Evolutionary conservation across 1,139 yeast genomes (phyloP).

Genomic region (Geotrichum klebahnii): DNA sequence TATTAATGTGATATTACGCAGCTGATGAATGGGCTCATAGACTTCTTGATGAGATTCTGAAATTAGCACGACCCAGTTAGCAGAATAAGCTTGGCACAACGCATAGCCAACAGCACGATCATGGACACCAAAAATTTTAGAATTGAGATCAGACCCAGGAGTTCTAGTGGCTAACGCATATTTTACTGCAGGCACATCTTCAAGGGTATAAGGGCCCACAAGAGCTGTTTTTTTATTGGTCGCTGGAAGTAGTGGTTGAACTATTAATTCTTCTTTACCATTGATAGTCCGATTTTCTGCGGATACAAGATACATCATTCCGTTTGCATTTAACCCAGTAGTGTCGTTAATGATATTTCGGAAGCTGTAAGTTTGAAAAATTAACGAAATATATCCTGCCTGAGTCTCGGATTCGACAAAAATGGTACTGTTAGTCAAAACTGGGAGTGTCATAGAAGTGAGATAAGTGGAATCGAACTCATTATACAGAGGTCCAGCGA

Average conservation of each 20-base stretch:
- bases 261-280: background rate
- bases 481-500: conserved; percentile 19
- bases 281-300: background rate
- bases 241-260: conserved; percentile 11
- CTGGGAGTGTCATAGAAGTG: conserved; percentile 63
- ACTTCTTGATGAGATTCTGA: conserved; percentile 61
- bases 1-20: conserved; percentile 70
- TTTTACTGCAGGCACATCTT: conserved; percentile 4
- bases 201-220: background rate
- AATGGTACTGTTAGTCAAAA: conserved; percentile 69
- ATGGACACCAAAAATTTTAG: conserved; percentile 44
- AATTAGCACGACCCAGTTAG: conserved; percentile 73
- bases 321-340: conserved; percentile 42
- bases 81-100: conserved; percentile 48
- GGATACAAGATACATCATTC: conserved; percentile 43
- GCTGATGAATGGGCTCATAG: conserved; percentile 56
- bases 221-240: conserved; percentile 1
- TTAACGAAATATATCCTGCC: conserved; percentile 68
- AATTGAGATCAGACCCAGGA: conserved; percentile 51
- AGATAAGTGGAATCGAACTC: conserved; percentile 33
- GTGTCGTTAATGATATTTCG: conserved; percentile 50
- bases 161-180: conserved; percentile 1
- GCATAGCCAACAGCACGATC: conserved; percentile 70
- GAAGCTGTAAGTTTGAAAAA: conserved; percentile 56
- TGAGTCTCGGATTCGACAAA: conserved; percentile 54